Base-by-base conservation (phyloP, 495 filamentous ascomycete species). In the Penicillium coprophilum region DNA sequence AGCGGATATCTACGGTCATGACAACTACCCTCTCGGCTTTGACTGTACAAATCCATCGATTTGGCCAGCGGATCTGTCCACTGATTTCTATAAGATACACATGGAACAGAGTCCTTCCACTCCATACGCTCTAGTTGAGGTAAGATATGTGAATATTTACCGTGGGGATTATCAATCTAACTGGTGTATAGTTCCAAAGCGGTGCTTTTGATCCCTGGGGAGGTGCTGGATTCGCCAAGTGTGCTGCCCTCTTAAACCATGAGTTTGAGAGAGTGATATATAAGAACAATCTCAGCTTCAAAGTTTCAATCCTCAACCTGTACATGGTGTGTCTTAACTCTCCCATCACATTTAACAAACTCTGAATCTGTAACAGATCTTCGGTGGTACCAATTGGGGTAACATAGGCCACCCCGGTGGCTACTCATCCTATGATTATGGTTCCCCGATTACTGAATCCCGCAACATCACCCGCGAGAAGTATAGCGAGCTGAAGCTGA, bases 341-440 rank as follows among this genome's bases (percentile, higher is more conserved):
- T 20, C 7, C 17, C 21, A 3, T 32, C 6, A 6, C 9, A 24
- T 48, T 27, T 53, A 2, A 17, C n/a, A 7, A 12, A 15, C 12
- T n/a, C 7, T 51, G n/a, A 49, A 45, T 54, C 65, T 63, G 65
- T 34, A 36, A 31, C 34, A 85, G 83, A 83, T 74, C 1, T 87
- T 77, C 43, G 88, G 88, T 32, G 88, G 87, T n/a, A 89, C 88
- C 2, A 94, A 93, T 68, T 93, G 89, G 90, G 90, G 89, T 12
- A 92, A 92, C 61, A 67, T 92, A 28, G 88, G 88, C 1, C 80
- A 88, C 59, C 80, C 87, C 3, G 84, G 82, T 15, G 86, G 85
- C 13, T 91, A 90, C 62, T 89, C 88, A 2, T 86, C 81, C 3
- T 91, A 91, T 60, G 85, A 91, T 60, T 91, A 89, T 60, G 85